phyloP scores from a whole-genome alignment of 2,329 filamentous ascomycete species.

The Botrytis tulipae region DNA sequence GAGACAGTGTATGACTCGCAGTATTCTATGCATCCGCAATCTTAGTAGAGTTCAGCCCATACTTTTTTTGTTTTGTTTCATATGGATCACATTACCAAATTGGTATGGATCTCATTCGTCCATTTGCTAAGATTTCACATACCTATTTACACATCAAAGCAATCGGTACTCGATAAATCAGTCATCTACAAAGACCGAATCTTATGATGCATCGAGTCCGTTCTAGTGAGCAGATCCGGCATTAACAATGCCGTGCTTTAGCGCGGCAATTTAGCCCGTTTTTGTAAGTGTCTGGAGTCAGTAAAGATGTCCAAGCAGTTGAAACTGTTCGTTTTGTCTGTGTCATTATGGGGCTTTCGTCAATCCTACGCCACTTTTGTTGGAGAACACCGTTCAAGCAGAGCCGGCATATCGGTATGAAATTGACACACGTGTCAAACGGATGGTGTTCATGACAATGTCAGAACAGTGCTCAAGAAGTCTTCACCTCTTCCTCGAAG shows the following conservation, averaged over 20 bases:
- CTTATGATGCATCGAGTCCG: background rate
- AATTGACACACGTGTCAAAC: background rate
- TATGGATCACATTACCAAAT: background rate
- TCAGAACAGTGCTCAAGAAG: background rate
- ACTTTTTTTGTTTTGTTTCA: background rate
- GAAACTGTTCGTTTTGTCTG: background rate
- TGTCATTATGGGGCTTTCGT: background rate
- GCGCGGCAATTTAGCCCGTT: background rate
- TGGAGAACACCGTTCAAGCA: background rate
- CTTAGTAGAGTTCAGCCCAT: background rate
- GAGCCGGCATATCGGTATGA: background rate
- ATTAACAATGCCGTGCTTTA: background rate
- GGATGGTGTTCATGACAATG: background rate
- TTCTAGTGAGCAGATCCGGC: slow-evolving; percentile 4
- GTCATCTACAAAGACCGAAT: background rate
- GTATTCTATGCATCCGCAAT: background rate
- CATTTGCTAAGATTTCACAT: background rate
- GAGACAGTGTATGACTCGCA: slow-evolving; percentile 9
- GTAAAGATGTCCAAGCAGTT: background rate
- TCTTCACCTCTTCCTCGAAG: background rate
- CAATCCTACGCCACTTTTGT: background rate
- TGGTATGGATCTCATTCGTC: background rate
- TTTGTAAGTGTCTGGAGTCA: background rate
- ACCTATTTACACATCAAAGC: background rate
- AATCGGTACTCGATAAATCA: background rate